A percentile compares a stretch with the other conserved stretches of the same genome.
These are phyloP conservation scores for Polychaeton citri DNA, from an alignment of 2,329 filamentous ascomycete genomes.

Conservation along the genomic window DNA sequence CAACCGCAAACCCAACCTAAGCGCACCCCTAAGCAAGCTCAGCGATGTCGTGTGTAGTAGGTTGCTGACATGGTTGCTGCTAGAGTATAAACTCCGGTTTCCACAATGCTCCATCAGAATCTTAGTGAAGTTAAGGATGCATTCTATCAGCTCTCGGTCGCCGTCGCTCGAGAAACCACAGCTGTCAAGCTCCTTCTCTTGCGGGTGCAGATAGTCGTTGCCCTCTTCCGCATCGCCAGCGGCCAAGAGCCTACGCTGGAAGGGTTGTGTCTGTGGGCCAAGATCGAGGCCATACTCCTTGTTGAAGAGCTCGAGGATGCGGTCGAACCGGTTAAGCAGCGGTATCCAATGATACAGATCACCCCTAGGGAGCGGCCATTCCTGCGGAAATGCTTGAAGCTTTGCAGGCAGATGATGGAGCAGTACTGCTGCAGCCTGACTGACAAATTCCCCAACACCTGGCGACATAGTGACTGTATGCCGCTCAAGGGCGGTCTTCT, in stretches of 20 bases:
- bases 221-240: conserved; percentile 42
- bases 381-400: conserved; percentile 66
- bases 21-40: conserved; percentile 60
- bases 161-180: conserved; percentile 57
- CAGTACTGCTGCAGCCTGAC: conserved; percentile 52
- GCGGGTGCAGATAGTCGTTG: conserved; percentile 14
- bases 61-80: conserved; percentile 78
- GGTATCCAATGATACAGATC: conserved; percentile 98
- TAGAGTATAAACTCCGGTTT: conserved; percentile 90
- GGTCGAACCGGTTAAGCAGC: conserved; percentile 84
- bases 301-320: conserved; percentile 70
- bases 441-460: conserved; percentile 71
- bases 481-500: conserved; percentile 40
- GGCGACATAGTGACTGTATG: conserved; percentile 56
- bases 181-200: conserved; percentile 12
- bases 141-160: conserved; percentile 67
- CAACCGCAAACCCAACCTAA: conserved; percentile 71
- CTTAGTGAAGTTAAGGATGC: conserved; percentile 71
- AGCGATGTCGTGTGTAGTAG: conserved; percentile 79
- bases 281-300: conserved; percentile 65
- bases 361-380: conserved; percentile 91
- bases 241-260: conserved; percentile 52
- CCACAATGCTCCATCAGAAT: conserved; percentile 88
- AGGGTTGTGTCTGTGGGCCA: conserved; percentile 68
- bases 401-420: conserved; percentile 64